Conservation (phyloP, 2,329 filamentous ascomycete species). For the Nigrograna mackinnonii region DNA sequence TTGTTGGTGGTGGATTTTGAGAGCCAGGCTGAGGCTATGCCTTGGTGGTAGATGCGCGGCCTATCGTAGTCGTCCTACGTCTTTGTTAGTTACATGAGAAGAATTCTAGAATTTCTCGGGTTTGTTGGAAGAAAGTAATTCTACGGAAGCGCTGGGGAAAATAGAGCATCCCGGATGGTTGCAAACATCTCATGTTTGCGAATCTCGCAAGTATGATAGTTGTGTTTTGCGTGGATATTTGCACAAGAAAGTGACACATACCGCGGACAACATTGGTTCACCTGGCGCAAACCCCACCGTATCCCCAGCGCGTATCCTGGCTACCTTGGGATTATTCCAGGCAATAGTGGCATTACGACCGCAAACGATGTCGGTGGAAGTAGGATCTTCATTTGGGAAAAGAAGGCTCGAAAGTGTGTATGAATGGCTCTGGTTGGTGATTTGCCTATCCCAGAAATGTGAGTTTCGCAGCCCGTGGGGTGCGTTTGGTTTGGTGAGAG, state of each 20-base stretch:
- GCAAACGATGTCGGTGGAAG: constrained; percentile 11
- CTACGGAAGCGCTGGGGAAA: no score
- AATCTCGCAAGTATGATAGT: no score
- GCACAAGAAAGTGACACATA: no score
- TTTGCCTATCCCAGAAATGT: not conserved
- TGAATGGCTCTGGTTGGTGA: not conserved
- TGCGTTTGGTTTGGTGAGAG: no score
- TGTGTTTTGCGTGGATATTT: no score
- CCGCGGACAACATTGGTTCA: not conserved
- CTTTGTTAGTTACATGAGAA: no score
- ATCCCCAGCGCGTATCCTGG: constrained; percentile 8
- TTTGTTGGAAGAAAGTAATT: no score
- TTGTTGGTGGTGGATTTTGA: not conserved
- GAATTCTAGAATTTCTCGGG: no score
- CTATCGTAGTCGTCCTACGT: no score
- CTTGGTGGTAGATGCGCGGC: constrained; percentile 4
- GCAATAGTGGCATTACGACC: constrained; percentile 11
- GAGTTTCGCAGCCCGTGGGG: no score
- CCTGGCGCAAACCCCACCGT: constrained; percentile 8
- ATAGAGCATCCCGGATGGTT: no score
- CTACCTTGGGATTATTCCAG: constrained; percentile 8
- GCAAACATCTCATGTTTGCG: no score
- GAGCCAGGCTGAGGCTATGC: constrained; percentile 4
- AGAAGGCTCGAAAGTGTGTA: constrained; percentile 3
- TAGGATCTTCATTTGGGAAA: constrained; percentile 7